Percentiles rank a stretch among this genome's conserved stretches.
These are phyloP conservation scores for Phaffia tasmanica DNA, from an alignment of 768 basidiomycete genomes.

Conservation along the genomic window DNA sequence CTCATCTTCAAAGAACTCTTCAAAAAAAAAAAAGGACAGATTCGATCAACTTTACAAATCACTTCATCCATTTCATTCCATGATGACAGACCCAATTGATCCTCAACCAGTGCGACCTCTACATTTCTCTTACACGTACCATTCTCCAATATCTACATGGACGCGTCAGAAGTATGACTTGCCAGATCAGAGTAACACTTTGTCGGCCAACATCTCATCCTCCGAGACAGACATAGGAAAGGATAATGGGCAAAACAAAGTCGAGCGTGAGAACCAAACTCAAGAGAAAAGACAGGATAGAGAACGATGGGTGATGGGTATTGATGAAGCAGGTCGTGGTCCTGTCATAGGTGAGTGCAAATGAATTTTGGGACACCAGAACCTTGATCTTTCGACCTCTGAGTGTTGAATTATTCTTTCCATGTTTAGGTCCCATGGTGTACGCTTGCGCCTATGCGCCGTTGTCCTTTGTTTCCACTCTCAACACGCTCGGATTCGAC, in stretches of 20 bases:
- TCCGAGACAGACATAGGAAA: background rate
- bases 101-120: conserved; percentile 24
- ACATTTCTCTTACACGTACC: conserved; percentile 32
- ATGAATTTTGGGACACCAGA: background rate
- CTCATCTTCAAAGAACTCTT: background rate
- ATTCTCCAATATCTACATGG: conserved; percentile 25
- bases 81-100: conserved; percentile 20
- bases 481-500: conserved; percentile 79
- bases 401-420: background rate
- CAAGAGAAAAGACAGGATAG: conserved; percentile 27
- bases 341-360: conserved; percentile 63
- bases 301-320: conserved; percentile 77
- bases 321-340: conserved; percentile 96
- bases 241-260: conserved; percentile 1
- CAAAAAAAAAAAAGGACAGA: background rate
- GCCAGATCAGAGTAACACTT: background rate
- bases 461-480: conserved; percentile 54
- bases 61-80: background rate
- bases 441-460: conserved; percentile 95
- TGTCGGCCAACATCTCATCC: background rate
- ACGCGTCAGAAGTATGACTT: conserved; percentile 5
- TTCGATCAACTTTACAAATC: background rate
- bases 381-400: background rate
- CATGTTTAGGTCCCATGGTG: conserved; percentile 56
- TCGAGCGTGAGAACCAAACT: background rate